Evolutionary conservation across 1,284 basidiomycete species (phyloP).

Genomic region (Trichosporon asahii): DNA sequence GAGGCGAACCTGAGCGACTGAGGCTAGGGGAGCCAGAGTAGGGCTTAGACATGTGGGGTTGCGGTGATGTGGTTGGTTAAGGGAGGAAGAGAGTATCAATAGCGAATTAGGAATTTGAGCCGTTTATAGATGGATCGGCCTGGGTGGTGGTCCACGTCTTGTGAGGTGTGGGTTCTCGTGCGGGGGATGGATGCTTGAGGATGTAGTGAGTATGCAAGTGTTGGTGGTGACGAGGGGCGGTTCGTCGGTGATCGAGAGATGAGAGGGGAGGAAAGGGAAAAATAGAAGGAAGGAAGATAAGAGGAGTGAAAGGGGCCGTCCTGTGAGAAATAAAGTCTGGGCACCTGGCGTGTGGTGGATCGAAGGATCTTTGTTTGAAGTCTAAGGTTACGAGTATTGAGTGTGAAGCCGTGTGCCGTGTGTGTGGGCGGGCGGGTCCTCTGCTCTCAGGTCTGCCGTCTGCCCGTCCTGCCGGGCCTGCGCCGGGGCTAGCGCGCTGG

Average conservation of each 20-base stretch:
- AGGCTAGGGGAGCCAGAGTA: slow-evolving; percentile 41
- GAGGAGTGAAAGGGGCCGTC: background rate
- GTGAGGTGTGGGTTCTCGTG: background rate
- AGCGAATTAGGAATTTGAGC: background rate
- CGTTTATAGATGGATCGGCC: background rate
- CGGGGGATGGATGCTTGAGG: background rate
- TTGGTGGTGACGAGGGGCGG: background rate
- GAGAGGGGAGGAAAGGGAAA: background rate
- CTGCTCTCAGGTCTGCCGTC: too few species aligned
- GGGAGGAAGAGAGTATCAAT: background rate
- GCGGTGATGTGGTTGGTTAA: background rate
- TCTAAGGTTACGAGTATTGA: background rate
- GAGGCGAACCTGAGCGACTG: slow-evolving; percentile 39
- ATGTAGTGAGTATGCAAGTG: background rate
- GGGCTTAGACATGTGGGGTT: slow-evolving; percentile 39
- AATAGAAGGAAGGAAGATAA: background rate
- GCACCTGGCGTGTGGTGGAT: background rate
- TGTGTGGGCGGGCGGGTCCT: background rate
- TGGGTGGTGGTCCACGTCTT: slow-evolving; percentile 1
- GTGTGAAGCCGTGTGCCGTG: background rate
- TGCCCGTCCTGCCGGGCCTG: background rate
- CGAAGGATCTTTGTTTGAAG: background rate
- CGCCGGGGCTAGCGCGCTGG: background rate
- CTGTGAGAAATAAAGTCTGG: slow-evolving; percentile 6
- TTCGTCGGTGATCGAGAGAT: background rate